Evolutionary conservation across 2,329 filamentous ascomycete genomes (phyloP), one percentile per base, ranked within the genome.

Genomic region (Ceratocystis papillata): DNA sequence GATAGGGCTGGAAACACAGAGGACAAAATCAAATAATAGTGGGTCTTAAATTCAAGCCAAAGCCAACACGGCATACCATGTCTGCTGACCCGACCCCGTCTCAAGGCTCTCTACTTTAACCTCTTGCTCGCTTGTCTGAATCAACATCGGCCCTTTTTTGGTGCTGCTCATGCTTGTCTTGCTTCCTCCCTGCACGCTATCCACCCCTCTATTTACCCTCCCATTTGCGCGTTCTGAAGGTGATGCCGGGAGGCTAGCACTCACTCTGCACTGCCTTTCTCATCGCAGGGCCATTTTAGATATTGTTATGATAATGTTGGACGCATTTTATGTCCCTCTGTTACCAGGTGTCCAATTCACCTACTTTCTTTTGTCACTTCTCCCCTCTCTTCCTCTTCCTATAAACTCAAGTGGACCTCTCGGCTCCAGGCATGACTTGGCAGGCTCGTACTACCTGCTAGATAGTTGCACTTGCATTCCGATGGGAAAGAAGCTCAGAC

Each of bases 61-160:
- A 20, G 12, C 50, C 25, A n/a, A n/a, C 28, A 55, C 12, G 20
- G 8, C 50, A 55, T 55, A 6, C 50, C 50, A 37, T 59, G 28
- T 30, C 55, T 2, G 22, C 53, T 7, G 10, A 30, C n/a, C 12
- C 6, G 4, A 30, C n/a, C 22, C 28, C 15, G 4, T 7, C 53
- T 30, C 55, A n/a, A 59, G 55, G 55, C 55, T 59, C 55, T 37
- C 28, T 15, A 59, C n/a, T 37, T 59, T 8, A 37, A 28, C 55
- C 55, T 30, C 55, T 25, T 37, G 55, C n/a, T 59, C 55, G 55
- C 28, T 59, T 59, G 55, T 59, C 55, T 59, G 55, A 37, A 37
- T 59, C 55, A 37, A 20, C 55, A 59, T 59, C 55, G 55, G 55
- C 55, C 55, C 55, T 59, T 59, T 59, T 59, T 7, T 53, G 15